Evolutionary conservation across 495 filamentous ascomycete species (phyloP).

Genomic region (Rusavskia elegans): DNA sequence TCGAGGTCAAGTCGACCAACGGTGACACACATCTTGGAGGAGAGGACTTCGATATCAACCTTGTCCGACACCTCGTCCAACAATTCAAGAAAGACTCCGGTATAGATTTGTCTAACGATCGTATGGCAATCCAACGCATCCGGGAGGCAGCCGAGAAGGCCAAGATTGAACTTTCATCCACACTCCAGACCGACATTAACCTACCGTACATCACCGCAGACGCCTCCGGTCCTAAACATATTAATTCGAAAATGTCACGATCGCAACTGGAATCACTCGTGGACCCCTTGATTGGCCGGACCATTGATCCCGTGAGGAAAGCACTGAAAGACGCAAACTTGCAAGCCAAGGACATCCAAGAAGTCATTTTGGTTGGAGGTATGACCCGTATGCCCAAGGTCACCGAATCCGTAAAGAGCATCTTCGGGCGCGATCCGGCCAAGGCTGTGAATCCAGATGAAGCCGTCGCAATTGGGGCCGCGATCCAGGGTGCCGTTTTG

Average conservation of each 20-base stretch:
- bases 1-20: conserved; percentile 98
- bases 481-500: conserved; percentile 93
- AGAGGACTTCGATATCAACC: conserved; percentile 94
- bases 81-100: conserved; percentile 94
- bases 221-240: conserved; percentile 88
- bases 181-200: conserved; percentile 95
- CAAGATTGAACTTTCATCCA: conserved; percentile 97
- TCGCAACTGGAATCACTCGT: conserved; percentile 86
- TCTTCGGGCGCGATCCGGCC: conserved; percentile 94
- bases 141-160: conserved; percentile 99
- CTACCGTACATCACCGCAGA: conserved; percentile 98
- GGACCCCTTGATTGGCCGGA: conserved; percentile 75
- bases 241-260: conserved; percentile 88
- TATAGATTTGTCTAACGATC: conserved; percentile 81
- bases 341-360: conserved; percentile 89
- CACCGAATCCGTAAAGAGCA: conserved; percentile 86
- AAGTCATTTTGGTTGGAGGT: conserved; percentile 96
- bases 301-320: conserved; percentile 88
- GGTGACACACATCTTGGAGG: conserved; percentile 96
- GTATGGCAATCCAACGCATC: conserved; percentile 98
- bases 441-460: conserved; percentile 99
- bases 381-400: conserved; percentile 99
- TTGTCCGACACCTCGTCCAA: conserved; percentile 87
- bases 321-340: conserved; percentile 94
- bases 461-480: conserved; percentile 96